Evolutionary conservation across 1,139 yeast species (phyloP).

Genomic region (Saccharomycopsis crataegensis): DNA sequence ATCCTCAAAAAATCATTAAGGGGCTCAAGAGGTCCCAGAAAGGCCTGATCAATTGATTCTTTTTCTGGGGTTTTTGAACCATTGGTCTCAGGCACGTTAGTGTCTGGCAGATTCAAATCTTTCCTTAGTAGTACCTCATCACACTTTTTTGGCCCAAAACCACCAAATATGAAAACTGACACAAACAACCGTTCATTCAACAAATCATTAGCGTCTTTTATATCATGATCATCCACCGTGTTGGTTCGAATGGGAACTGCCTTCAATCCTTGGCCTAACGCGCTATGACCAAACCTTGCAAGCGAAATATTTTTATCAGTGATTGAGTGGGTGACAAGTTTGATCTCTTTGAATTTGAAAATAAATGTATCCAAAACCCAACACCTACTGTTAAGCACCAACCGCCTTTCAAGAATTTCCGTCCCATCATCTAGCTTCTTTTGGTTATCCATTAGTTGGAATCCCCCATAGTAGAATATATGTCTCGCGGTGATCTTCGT

Average conservation of each 20-base stretch:
- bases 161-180: conserved; percentile 12
- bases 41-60: too few species aligned
- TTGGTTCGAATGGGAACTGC: background rate
- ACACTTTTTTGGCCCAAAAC: background rate
- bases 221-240: background rate
- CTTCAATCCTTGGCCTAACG: background rate
- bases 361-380: conserved; percentile 36
- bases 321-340: conserved; percentile 35
- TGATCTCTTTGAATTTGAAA: conserved; percentile 31
- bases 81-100: too few species aligned
- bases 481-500: conserved; percentile 33
- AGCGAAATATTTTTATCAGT: conserved; percentile 31
- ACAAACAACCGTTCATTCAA: conserved; percentile 1
- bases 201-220: background rate
- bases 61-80: too few species aligned
- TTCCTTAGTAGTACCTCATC: too few species aligned
- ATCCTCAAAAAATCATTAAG: conserved; percentile 11
- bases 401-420: conserved; percentile 28
- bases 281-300: conserved; percentile 40
- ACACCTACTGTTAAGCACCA: conserved; percentile 31
- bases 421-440: conserved; percentile 27
- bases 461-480: conserved; percentile 40
- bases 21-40: background rate
- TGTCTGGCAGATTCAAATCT: too few species aligned
- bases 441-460: conserved; percentile 28